These are phyloP conservation scores for Suillus lakei DNA, from an alignment of 768 basidiomycete species.

Conservation along the genomic window DNA sequence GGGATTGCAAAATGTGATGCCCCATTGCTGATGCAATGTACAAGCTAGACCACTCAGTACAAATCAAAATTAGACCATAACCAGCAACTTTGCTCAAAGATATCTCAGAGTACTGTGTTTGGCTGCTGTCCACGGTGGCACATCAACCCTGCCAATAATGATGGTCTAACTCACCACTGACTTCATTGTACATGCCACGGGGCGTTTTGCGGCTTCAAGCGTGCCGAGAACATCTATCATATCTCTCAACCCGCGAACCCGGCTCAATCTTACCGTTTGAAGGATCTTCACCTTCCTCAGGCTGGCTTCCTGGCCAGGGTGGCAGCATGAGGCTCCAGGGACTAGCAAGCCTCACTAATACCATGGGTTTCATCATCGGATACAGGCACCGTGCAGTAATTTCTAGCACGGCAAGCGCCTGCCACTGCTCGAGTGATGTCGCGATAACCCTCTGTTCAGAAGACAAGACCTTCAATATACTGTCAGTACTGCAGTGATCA, in stretches of 20 bases:
- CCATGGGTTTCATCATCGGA: neutral
- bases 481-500: neutral
- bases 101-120: neutral
- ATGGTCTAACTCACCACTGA: neutral
- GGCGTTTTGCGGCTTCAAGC: neutral
- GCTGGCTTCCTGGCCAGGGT: neutral
- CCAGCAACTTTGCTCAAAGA: neutral
- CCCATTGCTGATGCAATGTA: neutral
- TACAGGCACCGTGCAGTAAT: neutral
- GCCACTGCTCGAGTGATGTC: neutral
- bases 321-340: slow-evolving; percentile 2
- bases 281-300: neutral
- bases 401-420: neutral
- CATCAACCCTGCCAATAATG: too few relatives aligned
- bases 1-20: neutral
- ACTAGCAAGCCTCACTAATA: neutral
- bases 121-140: neutral
- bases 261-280: neutral
- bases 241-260: neutral
- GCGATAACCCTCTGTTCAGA: neutral
- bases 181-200: neutral
- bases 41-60: neutral
- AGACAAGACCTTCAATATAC: neutral
- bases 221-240: neutral
- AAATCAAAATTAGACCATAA: neutral